Base-by-base conservation (phyloP, 176 grass and related monocot genomes). In the Echinochloa phyllopogon region DNA sequence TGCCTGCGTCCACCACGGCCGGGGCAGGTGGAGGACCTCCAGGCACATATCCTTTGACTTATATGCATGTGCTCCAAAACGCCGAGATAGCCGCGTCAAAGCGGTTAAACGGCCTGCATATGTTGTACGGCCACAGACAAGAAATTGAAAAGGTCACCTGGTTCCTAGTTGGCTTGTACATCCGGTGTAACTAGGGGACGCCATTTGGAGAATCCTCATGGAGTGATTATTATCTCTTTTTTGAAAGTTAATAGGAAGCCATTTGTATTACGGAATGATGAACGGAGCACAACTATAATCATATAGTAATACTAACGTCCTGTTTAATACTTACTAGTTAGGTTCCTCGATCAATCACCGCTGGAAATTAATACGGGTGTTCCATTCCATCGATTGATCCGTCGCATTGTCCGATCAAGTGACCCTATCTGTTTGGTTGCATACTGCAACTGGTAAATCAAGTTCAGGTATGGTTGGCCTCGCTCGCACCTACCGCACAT, bases 381-480 rank as follows among this genome's bases (percentile, higher is more conserved):
- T 25, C 15, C 71, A 52, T 25, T 25, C 15, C 71, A 52, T 74
- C 71, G 71, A 52, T 74, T 36, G 25, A 36, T 74, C 71, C 71
- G 71, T 74, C 71, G 25, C 47, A 18, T 18, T 52, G 47, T 74
- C 47, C 15, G 25, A 74, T 74, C 71, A 74, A 5, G 6, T 36
- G 24, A 36, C 6, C 45, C 25, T 36, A 51, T 74, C 45, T 74
- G 47, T 20, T 52, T 74, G 45, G 45, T 10, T 52, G 47, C 47
- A 74, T 51, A 51, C 48, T 47, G 15, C 71, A 51, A 36, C 47
- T 18, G 21, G 23, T 72, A 47, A 72, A 72, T 27, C 13, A 70
- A 70, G 41, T 45, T 70, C 68, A 70, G 68, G 66, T 33, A 33
- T 33, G 29, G 29, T 14, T n/a, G 40, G 39, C 9, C 8, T 68